Evolutionary conservation across 305 asterid genomes (phyloP), one percentile per base, ranked within the genome.

Genomic region (Solanum hybrid): DNA sequence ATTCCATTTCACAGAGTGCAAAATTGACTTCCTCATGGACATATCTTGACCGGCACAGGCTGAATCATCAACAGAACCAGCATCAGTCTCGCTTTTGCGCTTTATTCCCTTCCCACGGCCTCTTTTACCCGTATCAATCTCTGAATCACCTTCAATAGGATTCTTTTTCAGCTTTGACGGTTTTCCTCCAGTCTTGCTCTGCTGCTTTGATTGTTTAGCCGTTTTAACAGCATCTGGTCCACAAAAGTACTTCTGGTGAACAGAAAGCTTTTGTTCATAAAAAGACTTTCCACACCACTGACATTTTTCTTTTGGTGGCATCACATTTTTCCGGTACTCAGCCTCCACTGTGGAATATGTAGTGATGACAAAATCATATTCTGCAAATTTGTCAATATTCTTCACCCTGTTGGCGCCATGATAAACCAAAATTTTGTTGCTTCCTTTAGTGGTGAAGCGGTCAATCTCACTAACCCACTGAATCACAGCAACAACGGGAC

Each of bases 391-490:
- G 89, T 92, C 90, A 90, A 91, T 90, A 89, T 82, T 91, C 90
- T 91, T 95, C 31, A 91, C 96, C 88, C 99, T 91, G 90, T 95
- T 94, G 81, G 97, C 90, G 88, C 99, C 99, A 90, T 97, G 99
- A 91, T 97, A 97, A 81, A 95, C 93, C 81, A 97, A 96, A 36
- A 96, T 95, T 92, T 91, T 95, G 81, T 93, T 93, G 93, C 97
- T 96, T 89, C 96, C 98, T 92, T 96, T 91, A 27, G 92, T 89
- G 84, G 99, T 96, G 93, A 93, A 96, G 86, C 96, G 96, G 4
- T 95, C 96, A 89, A 97, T 95, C 92, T 97, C 99, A 92, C 93
- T 93, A 12, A 91, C 98, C 99, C 99, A 97, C 88, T 97, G 99
- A 91, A 90, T 91, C 90, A 94, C 95, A 45, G 99, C 99, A 77